Conservation (phyloP, 1,139 yeast species). For the Citeromyces hawaiiensis region DNA sequence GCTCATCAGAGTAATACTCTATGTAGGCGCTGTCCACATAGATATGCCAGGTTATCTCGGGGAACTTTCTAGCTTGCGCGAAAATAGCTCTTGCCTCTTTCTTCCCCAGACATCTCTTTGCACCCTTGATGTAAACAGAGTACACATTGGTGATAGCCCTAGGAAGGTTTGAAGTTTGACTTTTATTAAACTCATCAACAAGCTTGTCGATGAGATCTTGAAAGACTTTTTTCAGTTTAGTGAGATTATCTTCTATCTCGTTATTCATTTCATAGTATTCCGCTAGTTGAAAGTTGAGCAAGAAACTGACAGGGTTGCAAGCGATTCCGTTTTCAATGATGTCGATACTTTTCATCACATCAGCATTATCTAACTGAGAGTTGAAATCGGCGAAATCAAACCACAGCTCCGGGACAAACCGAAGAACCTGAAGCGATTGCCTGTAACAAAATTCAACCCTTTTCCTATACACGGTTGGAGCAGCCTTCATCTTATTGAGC, state of each 20-base stretch:
- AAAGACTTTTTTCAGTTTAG: background rate
- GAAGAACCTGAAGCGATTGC: slow-evolving; percentile 55
- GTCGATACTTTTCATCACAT: background rate
- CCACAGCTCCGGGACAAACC: slow-evolving; percentile 81
- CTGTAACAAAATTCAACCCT: slow-evolving; percentile 66
- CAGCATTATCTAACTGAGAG: background rate
- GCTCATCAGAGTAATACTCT: slow-evolving; percentile 55
- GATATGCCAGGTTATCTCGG: slow-evolving; percentile 54
- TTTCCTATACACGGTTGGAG: slow-evolving; percentile 31
- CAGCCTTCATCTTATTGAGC: slow-evolving; percentile 50
- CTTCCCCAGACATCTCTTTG: slow-evolving; percentile 50
- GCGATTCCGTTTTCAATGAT: slow-evolving; percentile 1
- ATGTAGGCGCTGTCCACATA: slow-evolving; percentile 74
- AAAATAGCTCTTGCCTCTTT: slow-evolving; percentile 63
- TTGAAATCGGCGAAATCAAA: slow-evolving; percentile 33
- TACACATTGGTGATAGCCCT: slow-evolving; percentile 36
- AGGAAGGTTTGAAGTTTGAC: slow-evolving; percentile 5
- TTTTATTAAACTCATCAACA: slow-evolving; percentile 4
- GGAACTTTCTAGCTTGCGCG: slow-evolving; percentile 40
- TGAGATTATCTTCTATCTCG: slow-evolving; percentile 11
- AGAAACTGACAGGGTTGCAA: slow-evolving; percentile 53
- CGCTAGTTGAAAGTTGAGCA: slow-evolving; percentile 54
- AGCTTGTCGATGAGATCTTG: slow-evolving; percentile 3
- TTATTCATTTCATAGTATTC: slow-evolving; percentile 53
- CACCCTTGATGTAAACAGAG: slow-evolving; percentile 43